Percentiles rank a stretch among this genome's conserved stretches.
These are phyloP conservation scores for Infundibulicybe gibba DNA, from an alignment of 768 basidiomycete genomes.

Conservation along the genomic window DNA sequence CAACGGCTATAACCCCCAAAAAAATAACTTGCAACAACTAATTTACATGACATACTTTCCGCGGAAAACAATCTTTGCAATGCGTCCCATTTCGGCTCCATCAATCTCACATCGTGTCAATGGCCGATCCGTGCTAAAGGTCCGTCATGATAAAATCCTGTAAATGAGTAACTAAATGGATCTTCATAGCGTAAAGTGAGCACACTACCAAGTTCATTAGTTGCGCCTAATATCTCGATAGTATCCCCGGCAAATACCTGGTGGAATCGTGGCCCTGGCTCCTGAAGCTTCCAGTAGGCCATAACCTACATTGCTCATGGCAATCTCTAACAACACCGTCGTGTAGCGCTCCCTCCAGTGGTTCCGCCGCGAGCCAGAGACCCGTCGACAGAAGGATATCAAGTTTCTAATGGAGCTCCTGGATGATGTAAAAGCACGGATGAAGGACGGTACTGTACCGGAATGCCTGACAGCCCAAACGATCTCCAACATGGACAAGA, in stretches of 20 bases:
- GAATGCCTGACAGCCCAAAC: constrained; percentile 38
- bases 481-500: constrained; percentile 28
- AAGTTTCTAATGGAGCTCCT: constrained; percentile 34
- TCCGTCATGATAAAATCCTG: constrained; percentile 1
- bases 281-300: constrained; percentile 35
- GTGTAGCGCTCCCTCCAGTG: too few relatives aligned
- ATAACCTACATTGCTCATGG: not conserved
- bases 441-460: constrained; percentile 31
- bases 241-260: constrained; percentile 45
- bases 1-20: too few relatives aligned
- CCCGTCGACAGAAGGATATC: constrained; percentile 13
- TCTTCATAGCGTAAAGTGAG: too few relatives aligned
- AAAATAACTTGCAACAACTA: too few relatives aligned
- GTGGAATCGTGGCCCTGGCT: constrained; percentile 48
- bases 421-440: constrained; percentile 38
- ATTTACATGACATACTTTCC: too few relatives aligned
- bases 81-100: too few relatives aligned
- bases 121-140: constrained; percentile 5
- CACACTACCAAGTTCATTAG: not conserved
- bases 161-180: too few relatives aligned
- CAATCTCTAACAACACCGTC: too few relatives aligned
- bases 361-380: too few relatives aligned
- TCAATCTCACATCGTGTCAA: too few relatives aligned
- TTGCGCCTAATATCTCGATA: constrained; percentile 6
- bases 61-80: too few relatives aligned